Evolutionary conservation across 352 stramenopile genomes (phyloP), one percentile per base, ranked within the genome.

Genomic region (Phytophthora sp.): DNA sequence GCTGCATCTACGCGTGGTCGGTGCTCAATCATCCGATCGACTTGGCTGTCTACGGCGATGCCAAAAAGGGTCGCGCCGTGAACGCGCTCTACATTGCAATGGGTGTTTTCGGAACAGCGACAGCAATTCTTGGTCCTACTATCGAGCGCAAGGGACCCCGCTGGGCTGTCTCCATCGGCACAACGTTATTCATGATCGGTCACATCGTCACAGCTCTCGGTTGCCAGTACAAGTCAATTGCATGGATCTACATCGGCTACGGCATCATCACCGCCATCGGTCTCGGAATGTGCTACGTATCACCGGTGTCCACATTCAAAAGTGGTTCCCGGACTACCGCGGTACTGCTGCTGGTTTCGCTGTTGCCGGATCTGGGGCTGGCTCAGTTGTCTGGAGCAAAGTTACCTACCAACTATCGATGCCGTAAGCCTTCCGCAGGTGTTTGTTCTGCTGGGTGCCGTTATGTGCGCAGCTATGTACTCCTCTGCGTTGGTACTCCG

Each of bases 291-390:
- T 84, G 76, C 76, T 92, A 90, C 72, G 77, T 89, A 43, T 84
- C 76, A 13, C 81, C 78, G 5, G 80, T 90, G 0, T 79, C 76
- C 17, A 80, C 79, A 6, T 56, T 92, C 79, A 90, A 56, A 88
- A 89, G 48, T 90, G 83, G 82, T 91, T 91, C 65, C 82, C 82
- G 1, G 82, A 91, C 64, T 85, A 87, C 72, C 77, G 82, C 27
- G 82, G 82, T 21, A 84, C 76, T 1, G 81, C 81, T 18, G 77
- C 78, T 23, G 81, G 81, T 54, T 88, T 90, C 53, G 81, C 81
- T 9, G 77, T 90, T 26, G 76, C 69, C 26, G 76, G 76, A 30
- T 90, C 84, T 42, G 81, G 81, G 23, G 76, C 74, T 1, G 78
- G 81, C 5, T 79, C 81, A 0, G 76, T 90, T 30, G 73, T 88